These are phyloP conservation scores for Cetradonia linearis DNA, from an alignment of 495 filamentous ascomycete genomes.

Conservation along the genomic window DNA sequence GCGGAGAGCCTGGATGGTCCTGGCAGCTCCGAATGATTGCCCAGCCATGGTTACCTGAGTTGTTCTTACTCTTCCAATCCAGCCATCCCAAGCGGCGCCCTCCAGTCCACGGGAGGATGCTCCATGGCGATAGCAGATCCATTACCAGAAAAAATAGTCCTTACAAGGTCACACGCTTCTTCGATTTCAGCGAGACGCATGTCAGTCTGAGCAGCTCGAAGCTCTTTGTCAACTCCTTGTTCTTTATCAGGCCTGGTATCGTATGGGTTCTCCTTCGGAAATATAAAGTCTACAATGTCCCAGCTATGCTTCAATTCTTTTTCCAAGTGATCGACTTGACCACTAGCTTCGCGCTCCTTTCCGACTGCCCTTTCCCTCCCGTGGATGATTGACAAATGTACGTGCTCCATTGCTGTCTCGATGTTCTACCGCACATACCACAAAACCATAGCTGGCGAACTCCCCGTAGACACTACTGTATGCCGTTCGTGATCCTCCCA, in stretches of 20 bases:
- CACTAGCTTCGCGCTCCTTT: slow-evolving; percentile 24
- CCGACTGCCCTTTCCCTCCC: slow-evolving; percentile 24
- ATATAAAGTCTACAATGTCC: slow-evolving; percentile 36
- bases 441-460: slow-evolving; percentile 39
- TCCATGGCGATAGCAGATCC: slow-evolving; percentile 35
- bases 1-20: slow-evolving; percentile 28
- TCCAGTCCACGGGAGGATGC: slow-evolving; percentile 34
- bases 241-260: slow-evolving; percentile 34
- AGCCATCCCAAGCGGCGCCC: slow-evolving; percentile 31
- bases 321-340: slow-evolving; percentile 11
- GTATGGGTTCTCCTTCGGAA: slow-evolving; percentile 32
- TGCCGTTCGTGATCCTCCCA: slow-evolving; percentile 35
- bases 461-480: slow-evolving; percentile 36
- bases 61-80: slow-evolving; percentile 30
- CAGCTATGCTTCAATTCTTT: slow-evolving; percentile 26
- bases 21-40: slow-evolving; percentile 12
- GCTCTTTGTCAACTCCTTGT: slow-evolving; percentile 31
- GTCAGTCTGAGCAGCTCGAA: slow-evolving; percentile 35
- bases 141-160: slow-evolving; percentile 22
- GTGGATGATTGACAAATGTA: slow-evolving; percentile 33
- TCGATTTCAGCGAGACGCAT: slow-evolving; percentile 36
- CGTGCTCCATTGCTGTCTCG: slow-evolving; percentile 35
- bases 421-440: slow-evolving; percentile 37
- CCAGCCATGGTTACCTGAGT: slow-evolving; percentile 21
- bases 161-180: slow-evolving; percentile 32